Conservation (phyloP, 2,329 filamentous ascomycete genomes). For the Akanthomyces muscarius region DNA sequence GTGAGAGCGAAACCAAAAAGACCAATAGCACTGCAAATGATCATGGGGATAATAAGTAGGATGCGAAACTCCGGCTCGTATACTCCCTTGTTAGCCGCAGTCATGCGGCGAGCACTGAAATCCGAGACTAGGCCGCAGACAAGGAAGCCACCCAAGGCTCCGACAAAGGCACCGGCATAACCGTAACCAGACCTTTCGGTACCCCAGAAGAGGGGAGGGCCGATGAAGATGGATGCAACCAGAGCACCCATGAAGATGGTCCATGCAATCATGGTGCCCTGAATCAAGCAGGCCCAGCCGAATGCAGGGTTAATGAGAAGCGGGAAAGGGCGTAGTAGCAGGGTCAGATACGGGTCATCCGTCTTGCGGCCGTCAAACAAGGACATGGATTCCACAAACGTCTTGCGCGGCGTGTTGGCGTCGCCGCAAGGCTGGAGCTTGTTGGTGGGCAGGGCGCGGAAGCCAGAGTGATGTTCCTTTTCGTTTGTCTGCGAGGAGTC, state of each 20-base stretch:
- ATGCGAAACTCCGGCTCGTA: constrained; percentile 93
- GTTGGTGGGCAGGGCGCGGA: constrained; percentile 30
- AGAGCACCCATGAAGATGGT: constrained; percentile 88
- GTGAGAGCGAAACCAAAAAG: constrained; percentile 83
- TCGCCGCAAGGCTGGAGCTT: constrained; percentile 34
- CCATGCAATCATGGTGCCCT: constrained; percentile 91
- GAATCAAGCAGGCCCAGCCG: constrained; percentile 73
- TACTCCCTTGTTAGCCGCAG: constrained; percentile 69
- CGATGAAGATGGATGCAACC: constrained; percentile 75
- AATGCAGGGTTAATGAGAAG: constrained; percentile 82
- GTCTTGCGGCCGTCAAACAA: constrained; percentile 81
- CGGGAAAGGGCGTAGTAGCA: constrained; percentile 70
- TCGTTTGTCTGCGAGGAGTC: constrained; percentile 12
- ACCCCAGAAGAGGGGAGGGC: constrained; percentile 75
- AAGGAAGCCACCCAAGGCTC: constrained; percentile 71
- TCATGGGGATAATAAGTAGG: constrained; percentile 74
- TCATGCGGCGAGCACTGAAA: constrained; percentile 65
- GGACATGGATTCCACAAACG: constrained; percentile 57
- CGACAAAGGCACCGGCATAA: constrained; percentile 81
- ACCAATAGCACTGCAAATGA: constrained; percentile 72
- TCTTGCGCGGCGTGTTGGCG: constrained; percentile 45
- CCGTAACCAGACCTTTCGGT: constrained; percentile 81
- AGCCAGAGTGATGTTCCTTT: constrained; percentile 21
- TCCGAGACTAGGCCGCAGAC: constrained; percentile 74
- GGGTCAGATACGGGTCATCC: constrained; percentile 65